Percentiles rank a stretch among this genome's conserved stretches.
Conservation (phyloP, 2,329 filamentous ascomycete species). For the Boeremia lycopersici region DNA sequence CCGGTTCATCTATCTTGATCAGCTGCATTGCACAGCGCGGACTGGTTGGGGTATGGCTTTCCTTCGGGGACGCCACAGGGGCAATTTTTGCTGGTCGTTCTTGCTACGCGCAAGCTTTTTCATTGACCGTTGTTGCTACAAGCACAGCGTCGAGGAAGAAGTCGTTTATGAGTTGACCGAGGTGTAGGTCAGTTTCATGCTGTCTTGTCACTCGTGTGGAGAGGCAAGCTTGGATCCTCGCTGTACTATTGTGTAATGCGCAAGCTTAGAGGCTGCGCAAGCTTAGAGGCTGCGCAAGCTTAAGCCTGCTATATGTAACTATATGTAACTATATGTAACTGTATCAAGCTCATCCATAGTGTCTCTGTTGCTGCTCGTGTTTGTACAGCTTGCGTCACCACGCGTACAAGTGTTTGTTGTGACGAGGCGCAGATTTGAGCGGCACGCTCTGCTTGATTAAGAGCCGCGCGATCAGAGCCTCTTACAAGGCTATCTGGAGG, state of each 20-base stretch:
- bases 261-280: not conserved
- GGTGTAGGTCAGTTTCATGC: no score
- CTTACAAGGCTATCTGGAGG: not conserved
- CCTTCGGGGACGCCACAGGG: constrained; percentile 11
- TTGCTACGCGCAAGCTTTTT: constrained; percentile 15
- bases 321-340: not conserved
- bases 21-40: constrained; percentile 10
- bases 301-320: no score
- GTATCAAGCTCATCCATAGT: not conserved
- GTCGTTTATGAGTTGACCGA: not conserved
- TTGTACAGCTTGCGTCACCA: not conserved
- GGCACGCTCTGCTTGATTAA: not conserved
- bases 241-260: not conserved
- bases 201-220: no score
- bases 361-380: not conserved
- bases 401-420: not conserved
- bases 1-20: constrained; percentile 11
- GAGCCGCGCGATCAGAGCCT: not conserved
- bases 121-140: constrained; percentile 3
- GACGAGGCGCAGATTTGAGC: not conserved
- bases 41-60: constrained; percentile 12
- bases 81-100: constrained; percentile 8
- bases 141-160: constrained; percentile 3
- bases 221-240: no score
- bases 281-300: no score